Evolutionary conservation across 1,284 basidiomycete genomes (phyloP).

Genomic region (Serendipita sp.): DNA sequence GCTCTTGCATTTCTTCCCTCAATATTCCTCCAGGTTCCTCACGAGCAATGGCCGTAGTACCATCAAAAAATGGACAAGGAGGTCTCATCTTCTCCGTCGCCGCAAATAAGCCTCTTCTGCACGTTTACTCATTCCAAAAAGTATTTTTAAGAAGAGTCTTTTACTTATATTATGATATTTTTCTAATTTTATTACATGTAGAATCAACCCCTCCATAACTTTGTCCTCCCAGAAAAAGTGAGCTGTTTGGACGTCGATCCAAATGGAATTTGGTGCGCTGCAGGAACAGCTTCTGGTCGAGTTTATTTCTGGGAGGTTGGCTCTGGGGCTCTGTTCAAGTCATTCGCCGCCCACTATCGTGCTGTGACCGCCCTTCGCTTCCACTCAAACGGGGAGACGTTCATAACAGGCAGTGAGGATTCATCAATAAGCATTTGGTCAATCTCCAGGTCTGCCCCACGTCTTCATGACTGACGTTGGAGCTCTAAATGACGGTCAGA

Average conservation of each 20-base stretch:
- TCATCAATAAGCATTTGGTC: constrained; percentile 82
- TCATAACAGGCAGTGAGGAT: constrained; percentile 82
- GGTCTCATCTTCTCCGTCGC: constrained; percentile 66
- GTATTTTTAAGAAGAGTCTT: constrained; percentile 22
- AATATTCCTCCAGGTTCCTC: constrained; percentile 51
- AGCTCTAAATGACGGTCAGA: constrained; percentile 18
- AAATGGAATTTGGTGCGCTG: constrained; percentile 66
- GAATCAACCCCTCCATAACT: constrained; percentile 79
- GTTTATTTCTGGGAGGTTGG: constrained; percentile 94
- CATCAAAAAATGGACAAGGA: constrained; percentile 50
- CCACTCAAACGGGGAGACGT: constrained; percentile 62
- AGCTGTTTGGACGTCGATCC: constrained; percentile 65
- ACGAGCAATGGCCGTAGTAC: constrained; percentile 46
- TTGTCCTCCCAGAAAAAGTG: constrained; percentile 82
- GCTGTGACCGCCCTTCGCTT: constrained; percentile 72
- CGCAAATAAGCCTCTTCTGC: constrained; percentile 63
- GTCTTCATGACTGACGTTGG: constrained; percentile 23
- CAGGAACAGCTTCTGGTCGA: constrained; percentile 76
- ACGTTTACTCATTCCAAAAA: constrained; percentile 76
- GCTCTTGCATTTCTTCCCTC: constrained; percentile 49
- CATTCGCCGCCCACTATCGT: constrained; percentile 93
- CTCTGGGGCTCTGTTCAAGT: constrained; percentile 77
- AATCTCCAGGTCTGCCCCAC: constrained; percentile 52
- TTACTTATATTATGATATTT: background rate
- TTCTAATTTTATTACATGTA: constrained; percentile 21